Conservation (phyloP, 179 eudicot genomes). For the Camellia oleifera region DNA sequence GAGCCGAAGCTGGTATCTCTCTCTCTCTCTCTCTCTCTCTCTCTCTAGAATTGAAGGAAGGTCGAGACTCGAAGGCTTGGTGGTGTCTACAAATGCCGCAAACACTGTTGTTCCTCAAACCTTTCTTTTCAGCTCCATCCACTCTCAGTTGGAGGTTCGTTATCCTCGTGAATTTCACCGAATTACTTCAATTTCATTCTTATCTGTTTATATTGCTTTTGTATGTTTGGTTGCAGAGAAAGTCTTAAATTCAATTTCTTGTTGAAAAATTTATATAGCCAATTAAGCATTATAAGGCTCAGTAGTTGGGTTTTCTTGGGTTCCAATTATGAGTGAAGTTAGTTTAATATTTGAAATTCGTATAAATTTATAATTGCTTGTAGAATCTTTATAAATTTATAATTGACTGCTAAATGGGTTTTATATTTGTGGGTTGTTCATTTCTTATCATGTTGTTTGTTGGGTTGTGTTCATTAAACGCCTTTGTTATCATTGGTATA, state of each 20-base stretch:
- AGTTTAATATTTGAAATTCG: neutral
- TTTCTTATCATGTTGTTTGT: neutral
- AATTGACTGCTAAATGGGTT: neutral
- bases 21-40: conserved; percentile 5
- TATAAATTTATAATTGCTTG: neutral
- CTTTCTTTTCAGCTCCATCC: conserved; percentile 33
- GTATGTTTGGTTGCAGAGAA: neutral
- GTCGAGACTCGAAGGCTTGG: neutral
- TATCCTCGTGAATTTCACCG: neutral
- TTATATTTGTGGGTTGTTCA: neutral
- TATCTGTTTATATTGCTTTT: neutral
- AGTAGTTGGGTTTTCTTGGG: neutral
- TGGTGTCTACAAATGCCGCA: conserved; percentile 22
- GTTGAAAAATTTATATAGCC: neutral
- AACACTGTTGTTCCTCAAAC: conserved; percentile 27
- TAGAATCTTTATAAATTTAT: neutral
- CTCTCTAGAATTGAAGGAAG: neutral
- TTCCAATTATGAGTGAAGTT: neutral
- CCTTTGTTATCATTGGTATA: neutral
- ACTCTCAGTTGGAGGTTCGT: conserved; percentile 29
- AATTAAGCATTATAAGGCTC: neutral
- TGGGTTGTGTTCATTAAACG: neutral
- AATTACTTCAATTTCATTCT: neutral
- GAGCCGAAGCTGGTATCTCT: no score
- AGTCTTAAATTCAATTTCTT: neutral